Conservation (phyloP, 495 filamentous ascomycete genomes). For the Neurospora sp. region DNA sequence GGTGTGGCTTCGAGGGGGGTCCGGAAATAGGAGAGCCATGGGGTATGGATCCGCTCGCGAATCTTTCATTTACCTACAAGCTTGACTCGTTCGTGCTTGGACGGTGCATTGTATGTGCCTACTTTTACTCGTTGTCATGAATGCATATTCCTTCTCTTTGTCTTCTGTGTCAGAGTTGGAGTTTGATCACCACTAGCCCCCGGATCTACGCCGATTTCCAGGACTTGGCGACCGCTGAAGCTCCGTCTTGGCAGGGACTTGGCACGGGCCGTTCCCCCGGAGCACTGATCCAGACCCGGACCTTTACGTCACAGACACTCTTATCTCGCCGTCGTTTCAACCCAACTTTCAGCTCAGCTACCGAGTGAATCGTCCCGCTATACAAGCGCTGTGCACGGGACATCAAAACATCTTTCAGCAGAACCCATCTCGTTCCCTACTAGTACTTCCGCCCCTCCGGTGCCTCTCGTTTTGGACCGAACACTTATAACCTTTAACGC, state of each 20-base stretch:
- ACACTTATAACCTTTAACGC: neutral
- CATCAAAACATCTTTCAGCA: neutral
- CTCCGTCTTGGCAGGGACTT: neutral
- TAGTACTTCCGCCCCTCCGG: neutral
- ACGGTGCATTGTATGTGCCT: neutral
- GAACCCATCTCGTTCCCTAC: neutral
- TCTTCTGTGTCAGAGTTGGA: neutral
- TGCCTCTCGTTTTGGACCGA: neutral
- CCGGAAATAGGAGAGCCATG: neutral
- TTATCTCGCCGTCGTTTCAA: neutral
- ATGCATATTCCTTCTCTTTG: neutral
- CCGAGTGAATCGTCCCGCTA: neutral
- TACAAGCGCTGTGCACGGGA: neutral
- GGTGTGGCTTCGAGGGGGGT: neutral
- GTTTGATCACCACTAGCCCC: neutral
- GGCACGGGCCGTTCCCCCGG: neutral
- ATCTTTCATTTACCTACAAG: neutral
- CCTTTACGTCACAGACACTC: neutral
- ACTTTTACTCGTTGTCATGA: neutral
- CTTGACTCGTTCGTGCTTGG: neutral
- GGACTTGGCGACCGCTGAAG: neutral
- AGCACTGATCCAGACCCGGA: neutral
- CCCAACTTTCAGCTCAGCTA: neutral
- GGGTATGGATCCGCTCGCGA: neutral
- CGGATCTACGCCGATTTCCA: neutral